Evolutionary conservation across 176 grass and related monocot genomes (phyloP).

Genomic region (Rhynchospora tenuis): DNA sequence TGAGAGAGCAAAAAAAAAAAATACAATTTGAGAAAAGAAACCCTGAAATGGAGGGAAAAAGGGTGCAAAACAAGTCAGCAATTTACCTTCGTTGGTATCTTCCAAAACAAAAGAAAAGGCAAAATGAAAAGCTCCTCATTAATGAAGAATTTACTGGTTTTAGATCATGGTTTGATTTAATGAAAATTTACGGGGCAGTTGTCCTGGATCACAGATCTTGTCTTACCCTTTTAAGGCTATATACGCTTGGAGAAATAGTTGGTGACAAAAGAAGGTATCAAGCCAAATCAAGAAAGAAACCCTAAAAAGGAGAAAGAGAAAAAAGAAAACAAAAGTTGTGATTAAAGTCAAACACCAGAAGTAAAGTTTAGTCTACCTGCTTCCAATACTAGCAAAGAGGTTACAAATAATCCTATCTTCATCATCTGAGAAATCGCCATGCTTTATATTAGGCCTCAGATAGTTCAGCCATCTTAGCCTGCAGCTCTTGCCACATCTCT

Average conservation of each 20-base stretch:
- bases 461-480: conserved; percentile 58
- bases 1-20: neutral
- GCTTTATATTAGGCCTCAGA: conserved; percentile 56
- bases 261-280: neutral
- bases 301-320: neutral
- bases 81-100: neutral
- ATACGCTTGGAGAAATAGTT: conserved; percentile 19
- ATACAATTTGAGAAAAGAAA: conserved; percentile 8
- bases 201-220: neutral
- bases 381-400: conserved; percentile 65
- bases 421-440: conserved; percentile 56
- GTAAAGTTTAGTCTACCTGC: conserved; percentile 35
- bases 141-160: neutral
- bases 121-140: neutral
- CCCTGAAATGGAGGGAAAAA: neutral
- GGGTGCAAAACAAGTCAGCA: neutral
- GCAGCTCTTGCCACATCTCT: conserved; percentile 56
- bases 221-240: neutral
- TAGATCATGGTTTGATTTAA: neutral
- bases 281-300: conserved; percentile 14
- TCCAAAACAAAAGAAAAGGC: neutral
- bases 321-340: neutral
- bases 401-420: conserved; percentile 52
- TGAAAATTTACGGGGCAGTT: neutral
- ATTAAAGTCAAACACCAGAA: conserved; percentile 12